A percentile compares a stretch with the other conserved stretches of the same genome.
These are phyloP conservation scores for Boletellus ananas DNA, from an alignment of 768 basidiomycete genomes.

Conservation along the genomic window DNA sequence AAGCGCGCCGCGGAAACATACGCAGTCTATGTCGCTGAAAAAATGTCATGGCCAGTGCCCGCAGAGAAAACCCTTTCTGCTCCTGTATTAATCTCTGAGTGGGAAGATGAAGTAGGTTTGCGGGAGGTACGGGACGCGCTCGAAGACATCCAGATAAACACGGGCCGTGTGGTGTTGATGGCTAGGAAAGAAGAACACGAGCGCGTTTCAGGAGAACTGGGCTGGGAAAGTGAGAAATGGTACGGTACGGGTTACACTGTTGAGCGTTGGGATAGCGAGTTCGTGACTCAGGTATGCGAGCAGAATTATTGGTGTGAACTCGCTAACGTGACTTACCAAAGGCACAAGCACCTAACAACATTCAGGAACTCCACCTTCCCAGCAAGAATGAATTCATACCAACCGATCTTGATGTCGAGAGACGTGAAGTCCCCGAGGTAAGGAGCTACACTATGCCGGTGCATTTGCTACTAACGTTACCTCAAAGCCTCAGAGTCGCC, in stretches of 20 bases:
- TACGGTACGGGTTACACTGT: conserved; percentile 88
- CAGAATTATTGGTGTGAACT: neutral
- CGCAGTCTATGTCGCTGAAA: conserved; percentile 69
- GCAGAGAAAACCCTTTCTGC: conserved; percentile 69
- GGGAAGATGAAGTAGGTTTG: conserved; percentile 51
- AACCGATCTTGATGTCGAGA: conserved; percentile 77
- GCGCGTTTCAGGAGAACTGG: conserved; percentile 45
- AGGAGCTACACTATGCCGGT: conserved; percentile 4
- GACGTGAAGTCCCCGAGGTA: conserved; percentile 63
- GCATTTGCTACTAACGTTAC: neutral
- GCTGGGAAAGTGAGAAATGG: conserved; percentile 82
- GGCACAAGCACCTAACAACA: conserved; percentile 62
- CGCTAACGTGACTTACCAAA: conserved; percentile 25
- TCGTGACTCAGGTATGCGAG: conserved; percentile 49
- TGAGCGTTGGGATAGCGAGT: conserved; percentile 60
- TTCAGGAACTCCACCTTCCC: conserved; percentile 73
- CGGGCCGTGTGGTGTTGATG: conserved; percentile 73
- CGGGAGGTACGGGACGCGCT: conserved; percentile 60
- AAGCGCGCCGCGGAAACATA: conserved; percentile 78
- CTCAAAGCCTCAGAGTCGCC: conserved; percentile 66
- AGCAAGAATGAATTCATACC: conserved; percentile 90
- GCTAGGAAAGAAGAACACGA: conserved; percentile 63
- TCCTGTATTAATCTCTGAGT: conserved; percentile 68
- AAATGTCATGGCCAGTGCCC: conserved; percentile 80
- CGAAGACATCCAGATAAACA: conserved; percentile 51